Conservation (phyloP, 2,329 filamentous ascomycete species). For the Microascus cirrosus region DNA sequence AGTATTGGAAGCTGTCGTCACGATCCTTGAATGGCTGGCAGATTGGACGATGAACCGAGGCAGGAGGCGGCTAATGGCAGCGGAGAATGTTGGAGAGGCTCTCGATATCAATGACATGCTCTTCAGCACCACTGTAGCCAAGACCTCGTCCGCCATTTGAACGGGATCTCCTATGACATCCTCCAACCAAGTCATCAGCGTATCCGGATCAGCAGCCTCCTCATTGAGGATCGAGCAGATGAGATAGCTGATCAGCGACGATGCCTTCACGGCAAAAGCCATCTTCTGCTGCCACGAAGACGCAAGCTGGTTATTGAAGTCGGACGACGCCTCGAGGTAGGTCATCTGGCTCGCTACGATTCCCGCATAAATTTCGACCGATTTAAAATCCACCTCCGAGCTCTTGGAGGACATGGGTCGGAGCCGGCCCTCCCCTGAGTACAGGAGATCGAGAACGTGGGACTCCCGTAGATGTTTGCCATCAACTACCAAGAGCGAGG, state of each 20-base stretch:
- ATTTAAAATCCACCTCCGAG: slow-evolving; percentile 40
- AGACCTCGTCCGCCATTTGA: slow-evolving; percentile 69
- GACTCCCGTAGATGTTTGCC: slow-evolving; percentile 45
- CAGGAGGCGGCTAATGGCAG: slow-evolving; percentile 66
- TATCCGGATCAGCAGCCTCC: slow-evolving; percentile 66
- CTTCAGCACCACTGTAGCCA: slow-evolving; percentile 71
- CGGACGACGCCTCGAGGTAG: slow-evolving; percentile 76
- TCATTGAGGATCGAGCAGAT: slow-evolving; percentile 78
- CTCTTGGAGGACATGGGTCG: slow-evolving; percentile 18
- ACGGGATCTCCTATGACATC: slow-evolving; percentile 65
- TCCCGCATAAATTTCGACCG: slow-evolving; percentile 53
- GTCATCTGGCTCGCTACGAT: slow-evolving; percentile 76
- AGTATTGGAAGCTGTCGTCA: slow-evolving; percentile 71
- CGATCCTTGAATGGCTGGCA: slow-evolving; percentile 55
- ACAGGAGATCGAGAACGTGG: slow-evolving; percentile 64
- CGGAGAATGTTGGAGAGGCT: slow-evolving; percentile 60
- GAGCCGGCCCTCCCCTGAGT: slow-evolving; percentile 41
- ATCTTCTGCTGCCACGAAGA: slow-evolving; percentile 79
- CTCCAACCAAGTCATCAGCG: slow-evolving; percentile 77
- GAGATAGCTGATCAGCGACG: slow-evolving; percentile 70
- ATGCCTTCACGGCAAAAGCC: slow-evolving; percentile 75
- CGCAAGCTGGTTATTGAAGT: slow-evolving; percentile 71
- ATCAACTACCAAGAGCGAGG: slow-evolving; percentile 60
- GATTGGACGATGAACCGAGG: slow-evolving; percentile 84
- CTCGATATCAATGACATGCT: slow-evolving; percentile 73